These are phyloP conservation scores for Picea sitchensis DNA, from an alignment of 75 land plant species.

Conservation along the genomic window DNA sequence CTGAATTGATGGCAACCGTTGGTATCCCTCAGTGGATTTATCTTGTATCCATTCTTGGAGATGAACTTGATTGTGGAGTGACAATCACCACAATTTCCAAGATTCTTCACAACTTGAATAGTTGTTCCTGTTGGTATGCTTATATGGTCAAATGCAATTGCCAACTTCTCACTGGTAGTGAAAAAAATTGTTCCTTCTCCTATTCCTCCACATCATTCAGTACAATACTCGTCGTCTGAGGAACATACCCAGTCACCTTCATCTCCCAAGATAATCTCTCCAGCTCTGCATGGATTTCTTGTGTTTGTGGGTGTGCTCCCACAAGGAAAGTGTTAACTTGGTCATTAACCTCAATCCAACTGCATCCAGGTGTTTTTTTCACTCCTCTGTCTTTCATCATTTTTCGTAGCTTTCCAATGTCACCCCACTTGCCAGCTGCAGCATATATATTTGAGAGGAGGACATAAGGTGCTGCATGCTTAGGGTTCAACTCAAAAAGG, in stretches of 20 bases:
- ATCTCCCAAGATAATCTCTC: slow-evolving; percentile 13
- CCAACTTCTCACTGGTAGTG: slow-evolving; percentile 17
- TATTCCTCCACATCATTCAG: slow-evolving; percentile 11
- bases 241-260: slow-evolving; percentile 15
- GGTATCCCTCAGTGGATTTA: slow-evolving; percentile 25
- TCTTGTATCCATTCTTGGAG: slow-evolving; percentile 1
- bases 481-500: slow-evolving; percentile 16
- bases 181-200: slow-evolving; percentile 5
- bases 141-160: slow-evolving; percentile 5
- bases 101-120: slow-evolving; percentile 19
- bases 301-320: slow-evolving; percentile 13
- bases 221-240: slow-evolving; percentile 8
- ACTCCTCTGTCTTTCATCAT: slow-evolving; percentile 23
- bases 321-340: not conserved
- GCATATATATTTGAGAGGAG: slow-evolving; percentile 37
- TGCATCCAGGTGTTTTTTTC: not conserved
- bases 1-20: slow-evolving; percentile 24
- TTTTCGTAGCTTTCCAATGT: slow-evolving; percentile 16
- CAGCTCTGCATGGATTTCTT: slow-evolving; percentile 7
- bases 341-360: not conserved
- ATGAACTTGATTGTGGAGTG: slow-evolving; percentile 24
- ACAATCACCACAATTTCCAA: slow-evolving; percentile 21
- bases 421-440: slow-evolving; percentile 21
- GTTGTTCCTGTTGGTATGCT: slow-evolving; percentile 18
- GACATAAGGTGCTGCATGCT: slow-evolving; percentile 18